Evolutionary conservation across 805 yeast species (phyloP), one percentile per base, ranked within the genome.

Genomic region (Schwanniomyces yamadae): DNA sequence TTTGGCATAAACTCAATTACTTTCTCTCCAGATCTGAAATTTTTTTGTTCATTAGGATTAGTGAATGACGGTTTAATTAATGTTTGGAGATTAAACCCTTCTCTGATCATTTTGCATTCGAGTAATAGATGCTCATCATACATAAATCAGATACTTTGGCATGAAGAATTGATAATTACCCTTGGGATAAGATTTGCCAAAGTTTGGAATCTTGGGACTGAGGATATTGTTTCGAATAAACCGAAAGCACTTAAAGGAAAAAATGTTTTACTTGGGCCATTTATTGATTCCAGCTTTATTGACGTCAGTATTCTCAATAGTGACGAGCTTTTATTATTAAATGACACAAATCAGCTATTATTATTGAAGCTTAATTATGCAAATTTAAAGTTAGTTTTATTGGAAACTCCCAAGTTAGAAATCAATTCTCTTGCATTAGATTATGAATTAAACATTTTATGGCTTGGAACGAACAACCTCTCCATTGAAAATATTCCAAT

Each of bases 61-160:
- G 62, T 78, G 3, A 80, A 78, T 45, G 93, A 84, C 52, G 88
- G 90, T 1, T 80, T 69, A 39, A 49, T 84, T 9, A 74, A 77
- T 45, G 56, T 84, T 6, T 84, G 91, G 90, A 65, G 55, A 31
- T 49, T 73, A 10, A 41, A 44, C 4, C 26, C 48, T 4, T 25
- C 36, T 0, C 21, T 49, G 1, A 45, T 55, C 5, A 49, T 50
- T 4, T 61, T 77, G 20, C 52, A 57, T 14, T 76, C 80, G 0
- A 72, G 78, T 23, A 83, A 83, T 56, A 69, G 77, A 47, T 83
- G 89, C 51, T 76, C 84, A 1, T 73, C 84, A 0, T 64, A 69
- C 8, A 69, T 84, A 5, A 68, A 75, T 43, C 77, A 73, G 25
- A 49, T 83, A 26, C 33, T 68, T 4, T 84, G 90, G 90, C 62